phyloP scores from a whole-genome alignment of 345 rosid genomes.

The Aurinia saxatilis region DNA sequence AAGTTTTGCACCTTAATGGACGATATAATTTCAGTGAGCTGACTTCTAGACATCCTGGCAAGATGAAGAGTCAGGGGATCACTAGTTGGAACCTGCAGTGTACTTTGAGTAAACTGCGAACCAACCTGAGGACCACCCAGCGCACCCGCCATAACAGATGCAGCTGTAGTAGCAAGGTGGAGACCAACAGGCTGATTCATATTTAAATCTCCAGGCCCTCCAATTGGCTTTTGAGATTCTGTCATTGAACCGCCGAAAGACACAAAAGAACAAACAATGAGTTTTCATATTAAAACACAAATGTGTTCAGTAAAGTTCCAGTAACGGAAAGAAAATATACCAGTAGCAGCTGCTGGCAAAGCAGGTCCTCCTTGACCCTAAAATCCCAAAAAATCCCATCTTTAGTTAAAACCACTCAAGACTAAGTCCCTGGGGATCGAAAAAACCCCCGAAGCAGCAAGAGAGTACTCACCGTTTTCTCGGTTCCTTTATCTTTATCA shows the following conservation, averaged over 20 bases:
- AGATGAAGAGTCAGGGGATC: conserved; percentile 90
- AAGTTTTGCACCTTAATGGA: conserved; percentile 59
- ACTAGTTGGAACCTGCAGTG: conserved; percentile 44
- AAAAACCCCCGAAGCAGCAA: background rate
- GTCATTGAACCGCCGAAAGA: conserved; percentile 10
- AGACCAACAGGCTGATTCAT: conserved; percentile 81
- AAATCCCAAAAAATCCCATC: conserved; percentile 18
- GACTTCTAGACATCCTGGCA: conserved; percentile 85
- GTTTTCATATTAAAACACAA: background rate
- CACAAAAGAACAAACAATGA: no score
- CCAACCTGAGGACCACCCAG: conserved; percentile 67
- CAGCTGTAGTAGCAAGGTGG: conserved; percentile 69
- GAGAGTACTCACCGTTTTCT: no score
- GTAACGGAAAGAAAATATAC: conserved; percentile 33
- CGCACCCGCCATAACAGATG: conserved; percentile 68
- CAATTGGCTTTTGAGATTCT: conserved; percentile 61
- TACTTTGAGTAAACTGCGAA: conserved; percentile 43
- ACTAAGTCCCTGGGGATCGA: background rate
- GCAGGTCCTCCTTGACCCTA: conserved; percentile 97
- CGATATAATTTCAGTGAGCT: conserved; percentile 65
- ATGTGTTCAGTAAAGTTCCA: background rate
- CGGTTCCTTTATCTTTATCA: conserved; percentile 91
- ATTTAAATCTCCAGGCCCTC: conserved; percentile 49
- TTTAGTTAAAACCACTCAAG: background rate
- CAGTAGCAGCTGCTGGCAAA: conserved; percentile 41